A percentile compares a stretch with the other conserved stretches of the same genome.
These are phyloP conservation scores for Candida silvicultrix DNA, from an alignment of 805 yeast species.

Conservation along the genomic window DNA sequence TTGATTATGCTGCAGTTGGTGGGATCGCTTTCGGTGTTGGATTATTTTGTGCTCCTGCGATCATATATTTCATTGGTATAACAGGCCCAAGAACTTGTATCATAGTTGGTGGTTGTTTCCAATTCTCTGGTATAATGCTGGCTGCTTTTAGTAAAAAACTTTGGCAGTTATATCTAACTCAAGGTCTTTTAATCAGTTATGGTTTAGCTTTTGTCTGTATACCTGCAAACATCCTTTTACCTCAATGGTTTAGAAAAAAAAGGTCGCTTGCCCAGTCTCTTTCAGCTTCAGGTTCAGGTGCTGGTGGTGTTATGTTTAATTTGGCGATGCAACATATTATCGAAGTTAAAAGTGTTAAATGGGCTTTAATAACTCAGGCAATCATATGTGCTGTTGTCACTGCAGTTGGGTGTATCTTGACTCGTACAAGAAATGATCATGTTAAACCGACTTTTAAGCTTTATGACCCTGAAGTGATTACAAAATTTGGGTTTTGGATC, in stretches of 20 bases:
- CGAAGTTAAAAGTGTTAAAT: conserved; percentile 21
- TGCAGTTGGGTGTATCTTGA: conserved; percentile 26
- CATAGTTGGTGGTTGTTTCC: conserved; percentile 41
- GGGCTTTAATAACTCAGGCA: conserved; percentile 32
- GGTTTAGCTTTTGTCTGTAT: conserved; percentile 45
- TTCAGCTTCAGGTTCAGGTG: conserved; percentile 34
- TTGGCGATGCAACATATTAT: conserved; percentile 30
- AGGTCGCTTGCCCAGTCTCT: conserved; percentile 43
- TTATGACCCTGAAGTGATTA: conserved; percentile 35
- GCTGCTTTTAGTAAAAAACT: conserved; percentile 52
- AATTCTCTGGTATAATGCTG: conserved; percentile 49
- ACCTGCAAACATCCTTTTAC: conserved; percentile 53
- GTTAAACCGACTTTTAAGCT: conserved; percentile 30
- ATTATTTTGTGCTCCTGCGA: conserved; percentile 52
- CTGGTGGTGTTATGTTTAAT: conserved; percentile 38
- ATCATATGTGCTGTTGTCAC: conserved; percentile 30
- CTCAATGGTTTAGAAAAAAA: conserved; percentile 65
- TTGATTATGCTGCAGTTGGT: conserved; percentile 63
- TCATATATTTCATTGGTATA: conserved; percentile 36
- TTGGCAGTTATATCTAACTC: conserved; percentile 65
- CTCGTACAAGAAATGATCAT: conserved; percentile 31
- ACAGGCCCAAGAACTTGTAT: conserved; percentile 41
- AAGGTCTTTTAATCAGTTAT: conserved; percentile 57
- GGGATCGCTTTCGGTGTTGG: conserved; percentile 58
- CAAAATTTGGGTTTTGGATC: conserved; percentile 36